phyloP scores from a whole-genome alignment of 306 rosid genomes.

The Medicago ruthenica region DNA sequence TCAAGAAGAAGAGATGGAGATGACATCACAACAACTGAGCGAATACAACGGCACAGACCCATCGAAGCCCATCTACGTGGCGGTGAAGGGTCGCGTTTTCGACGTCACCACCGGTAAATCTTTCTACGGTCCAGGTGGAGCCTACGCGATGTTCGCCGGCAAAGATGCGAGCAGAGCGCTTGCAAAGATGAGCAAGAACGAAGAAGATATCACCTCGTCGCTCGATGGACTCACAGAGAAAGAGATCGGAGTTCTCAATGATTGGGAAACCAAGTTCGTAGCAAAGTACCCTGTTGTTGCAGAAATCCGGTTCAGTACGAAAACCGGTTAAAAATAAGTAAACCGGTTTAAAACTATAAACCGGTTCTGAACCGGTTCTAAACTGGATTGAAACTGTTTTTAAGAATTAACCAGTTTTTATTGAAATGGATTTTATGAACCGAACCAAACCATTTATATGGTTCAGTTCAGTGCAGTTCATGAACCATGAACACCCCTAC shows the following conservation, averaged over 20 bases:
- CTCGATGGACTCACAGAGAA: constrained; percentile 90
- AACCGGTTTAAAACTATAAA: no score
- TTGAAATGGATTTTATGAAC: no score
- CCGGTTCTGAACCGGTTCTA: no score
- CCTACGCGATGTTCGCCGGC: constrained; percentile 95
- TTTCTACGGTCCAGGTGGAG: constrained; percentile 92
- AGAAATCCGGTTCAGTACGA: no score
- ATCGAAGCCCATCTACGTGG: constrained; percentile 84
- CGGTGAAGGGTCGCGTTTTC: constrained; percentile 79
- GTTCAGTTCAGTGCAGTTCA: no score
- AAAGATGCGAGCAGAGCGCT: constrained; percentile 96
- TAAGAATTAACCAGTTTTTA: no score
- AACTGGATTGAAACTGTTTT: no score
- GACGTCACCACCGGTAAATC: constrained; percentile 83
- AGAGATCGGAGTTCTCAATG: constrained; percentile 92
- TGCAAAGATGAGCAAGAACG: constrained; percentile 94
- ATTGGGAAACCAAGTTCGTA: constrained; percentile 93
- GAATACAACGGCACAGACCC: constrained; percentile 78
- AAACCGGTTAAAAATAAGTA: no score
- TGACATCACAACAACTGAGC: constrained; percentile 62
- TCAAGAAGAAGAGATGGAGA: constrained; percentile 54
- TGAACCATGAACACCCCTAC: no score
- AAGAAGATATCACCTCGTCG: constrained; percentile 66
- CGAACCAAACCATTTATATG: no score
- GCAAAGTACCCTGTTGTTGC: constrained; percentile 92